Conservation (phyloP, 306 rosid genomes). For the Pterocarpus macrocarpus region DNA sequence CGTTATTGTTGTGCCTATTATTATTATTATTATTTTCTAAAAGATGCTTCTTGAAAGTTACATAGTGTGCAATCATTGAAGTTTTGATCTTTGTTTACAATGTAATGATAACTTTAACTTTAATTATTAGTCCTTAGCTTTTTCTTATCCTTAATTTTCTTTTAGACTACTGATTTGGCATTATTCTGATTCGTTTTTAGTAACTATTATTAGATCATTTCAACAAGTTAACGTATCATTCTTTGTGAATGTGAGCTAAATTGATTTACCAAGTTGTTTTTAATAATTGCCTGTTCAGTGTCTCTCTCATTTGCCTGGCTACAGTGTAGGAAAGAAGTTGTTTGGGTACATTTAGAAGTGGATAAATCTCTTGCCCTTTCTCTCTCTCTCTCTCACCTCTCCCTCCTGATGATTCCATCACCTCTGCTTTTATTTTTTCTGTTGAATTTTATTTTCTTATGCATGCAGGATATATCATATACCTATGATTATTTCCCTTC, state of each 20-base stretch:
- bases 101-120: constrained; percentile 57
- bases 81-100: constrained; percentile 48
- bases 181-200: not conserved
- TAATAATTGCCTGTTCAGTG: not conserved
- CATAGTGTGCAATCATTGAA: constrained; percentile 47
- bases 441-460: constrained; percentile 8
- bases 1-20: constrained; percentile 19
- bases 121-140: constrained; percentile 55
- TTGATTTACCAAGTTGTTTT: too few species aligned
- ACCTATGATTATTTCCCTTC: not conserved
- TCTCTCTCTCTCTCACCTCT: too few species aligned
- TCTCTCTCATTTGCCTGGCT: too few species aligned
- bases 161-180: constrained; percentile 31
- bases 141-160: constrained; percentile 23
- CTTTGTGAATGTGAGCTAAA: not conserved
- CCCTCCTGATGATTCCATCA: too few species aligned
- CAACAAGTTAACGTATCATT: not conserved
- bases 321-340: too few species aligned
- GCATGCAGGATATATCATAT: not conserved
- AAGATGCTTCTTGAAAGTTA: constrained; percentile 48
- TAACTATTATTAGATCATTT: constrained; percentile 33
- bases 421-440: too few species aligned
- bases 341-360: too few species aligned
- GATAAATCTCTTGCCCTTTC: too few species aligned
- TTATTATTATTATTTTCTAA: not conserved